phyloP scores from a whole-genome alignment of 805 yeast species.

The Metschnikowia drakensbergensis region DNA sequence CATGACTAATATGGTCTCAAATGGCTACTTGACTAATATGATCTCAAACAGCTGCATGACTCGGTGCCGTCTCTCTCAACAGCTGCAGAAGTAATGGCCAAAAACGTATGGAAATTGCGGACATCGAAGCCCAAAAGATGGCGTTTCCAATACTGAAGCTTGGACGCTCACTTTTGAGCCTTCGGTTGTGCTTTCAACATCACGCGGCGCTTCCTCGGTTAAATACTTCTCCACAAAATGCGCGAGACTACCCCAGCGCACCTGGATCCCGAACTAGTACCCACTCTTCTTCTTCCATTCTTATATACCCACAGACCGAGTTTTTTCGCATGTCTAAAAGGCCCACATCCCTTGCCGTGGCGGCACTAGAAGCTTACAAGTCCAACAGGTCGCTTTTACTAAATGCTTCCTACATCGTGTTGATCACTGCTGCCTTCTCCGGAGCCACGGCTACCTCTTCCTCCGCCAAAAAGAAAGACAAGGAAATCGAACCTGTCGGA shows the following conservation, averaged over 20 bases:
- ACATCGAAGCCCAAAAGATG: too few species aligned
- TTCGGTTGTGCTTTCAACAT: too few species aligned
- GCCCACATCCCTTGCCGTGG: slow-evolving; percentile 20
- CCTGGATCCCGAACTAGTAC: background rate
- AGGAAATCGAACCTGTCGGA: background rate
- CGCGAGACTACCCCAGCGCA: slow-evolving; percentile 2
- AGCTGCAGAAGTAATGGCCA: too few species aligned
- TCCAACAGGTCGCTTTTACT: slow-evolving; percentile 38
- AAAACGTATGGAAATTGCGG: too few species aligned
- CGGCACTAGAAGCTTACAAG: slow-evolving; percentile 34
- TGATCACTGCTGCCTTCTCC: slow-evolving; percentile 41
- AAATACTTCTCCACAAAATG: slow-evolving; percentile 4
- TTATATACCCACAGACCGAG: background rate
- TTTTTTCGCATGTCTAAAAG: background rate
- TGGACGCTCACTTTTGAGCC: too few species aligned
- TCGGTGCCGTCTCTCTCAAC: too few species aligned
- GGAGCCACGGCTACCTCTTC: slow-evolving; percentile 34
- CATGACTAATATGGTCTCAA: too few species aligned
- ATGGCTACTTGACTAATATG: too few species aligned
- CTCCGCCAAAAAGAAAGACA: slow-evolving; percentile 9
- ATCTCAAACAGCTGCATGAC: too few species aligned
- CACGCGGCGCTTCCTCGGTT: slow-evolving; percentile 1
- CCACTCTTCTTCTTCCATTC: background rate
- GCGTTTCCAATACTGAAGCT: too few species aligned
- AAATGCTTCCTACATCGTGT: slow-evolving; percentile 39